These are phyloP conservation scores for Musa schizocarpa DNA, from an alignment of 176 grass and related monocot species.

Conservation along the genomic window DNA sequence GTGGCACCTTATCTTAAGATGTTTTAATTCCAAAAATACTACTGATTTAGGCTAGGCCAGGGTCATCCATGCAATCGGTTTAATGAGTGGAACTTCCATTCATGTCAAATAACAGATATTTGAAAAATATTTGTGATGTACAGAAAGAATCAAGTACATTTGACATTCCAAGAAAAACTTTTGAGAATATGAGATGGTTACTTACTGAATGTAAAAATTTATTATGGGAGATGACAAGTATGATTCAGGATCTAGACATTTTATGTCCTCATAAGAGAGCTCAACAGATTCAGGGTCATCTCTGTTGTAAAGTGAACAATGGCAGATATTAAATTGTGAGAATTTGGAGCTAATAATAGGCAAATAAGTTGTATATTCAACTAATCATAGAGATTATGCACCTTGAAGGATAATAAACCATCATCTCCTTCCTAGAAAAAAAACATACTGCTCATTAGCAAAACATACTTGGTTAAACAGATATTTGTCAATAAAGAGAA, in stretches of 20 bases:
- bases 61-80: not conserved
- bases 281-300: conserved; percentile 56
- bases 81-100: not conserved
- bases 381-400: conserved; percentile 15
- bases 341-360: conserved; percentile 21
- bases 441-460: conserved; percentile 13
- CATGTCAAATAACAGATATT: not conserved
- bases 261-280: conserved; percentile 59
- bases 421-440: conserved; percentile 45
- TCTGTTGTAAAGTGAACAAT: conserved; percentile 29
- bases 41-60: not conserved
- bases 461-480: conserved; percentile 15
- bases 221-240: conserved; percentile 84
- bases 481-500: conserved; percentile 16
- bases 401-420: conserved; percentile 82
- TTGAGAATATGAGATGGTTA: not conserved
- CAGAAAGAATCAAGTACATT: not conserved
- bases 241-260: conserved; percentile 67
- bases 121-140: not conserved
- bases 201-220: conserved; percentile 95
- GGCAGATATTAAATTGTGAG: not conserved
- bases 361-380: conserved; percentile 7
- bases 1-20: not conserved
- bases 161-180: not conserved
- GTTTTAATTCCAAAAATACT: not conserved